These are phyloP conservation scores for Rhodotorula sp. DNA, from an alignment of 1,284 basidiomycete genomes.

Conservation along the genomic window DNA sequence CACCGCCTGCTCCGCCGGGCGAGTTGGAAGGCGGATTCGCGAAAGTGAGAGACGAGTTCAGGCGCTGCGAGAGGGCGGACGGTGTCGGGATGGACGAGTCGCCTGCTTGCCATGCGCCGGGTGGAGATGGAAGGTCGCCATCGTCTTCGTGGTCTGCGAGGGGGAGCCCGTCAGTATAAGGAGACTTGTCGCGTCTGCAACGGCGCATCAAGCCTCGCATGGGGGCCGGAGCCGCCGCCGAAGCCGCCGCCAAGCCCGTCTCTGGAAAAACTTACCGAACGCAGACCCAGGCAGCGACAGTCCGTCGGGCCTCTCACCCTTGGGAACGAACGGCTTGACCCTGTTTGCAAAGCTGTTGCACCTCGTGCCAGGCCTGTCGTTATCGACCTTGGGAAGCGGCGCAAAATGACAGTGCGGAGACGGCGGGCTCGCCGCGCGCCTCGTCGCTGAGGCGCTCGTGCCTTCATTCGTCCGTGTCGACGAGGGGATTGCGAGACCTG, in stretches of 20 bases:
- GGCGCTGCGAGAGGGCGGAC: conserved; percentile 20
- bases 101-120: background rate
- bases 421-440: conserved; percentile 15
- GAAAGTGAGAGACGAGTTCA: conserved; percentile 28
- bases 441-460: background rate
- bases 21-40: conserved; percentile 6
- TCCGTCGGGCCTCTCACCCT: no score
- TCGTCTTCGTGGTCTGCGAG: conserved; percentile 6
- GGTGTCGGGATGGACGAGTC: conserved; percentile 10
- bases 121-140: background rate
- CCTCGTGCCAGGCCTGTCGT: conserved; percentile 27
- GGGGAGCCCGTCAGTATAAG: background rate
- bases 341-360: conserved; percentile 20
- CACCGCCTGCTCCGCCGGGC: background rate
- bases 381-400: conserved; percentile 34
- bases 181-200: background rate
- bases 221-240: background rate
- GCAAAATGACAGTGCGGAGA: conserved; percentile 39
- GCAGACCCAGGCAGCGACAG: background rate
- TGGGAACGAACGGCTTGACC: conserved; percentile 15
- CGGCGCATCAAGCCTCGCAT: background rate
- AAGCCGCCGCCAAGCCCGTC: no score
- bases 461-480: conserved; percentile 3
- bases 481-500: no score
- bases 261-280: background rate